Percentiles rank a stretch among this genome's conserved stretches.
phyloP scores from a whole-genome alignment of 1,139 yeast genomes.

The Wickerhamomyces sp. region DNA sequence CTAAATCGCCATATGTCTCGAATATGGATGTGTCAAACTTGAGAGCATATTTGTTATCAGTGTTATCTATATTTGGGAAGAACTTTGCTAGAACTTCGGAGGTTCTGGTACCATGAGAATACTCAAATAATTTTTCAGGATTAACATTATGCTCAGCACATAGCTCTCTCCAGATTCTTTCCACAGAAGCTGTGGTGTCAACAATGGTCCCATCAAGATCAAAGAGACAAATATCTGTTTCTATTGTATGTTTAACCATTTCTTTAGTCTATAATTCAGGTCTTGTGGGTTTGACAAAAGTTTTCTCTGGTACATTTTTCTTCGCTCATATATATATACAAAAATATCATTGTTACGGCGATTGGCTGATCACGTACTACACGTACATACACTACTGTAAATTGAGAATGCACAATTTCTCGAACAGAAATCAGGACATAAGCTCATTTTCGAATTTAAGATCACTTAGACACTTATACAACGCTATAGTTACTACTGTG shows the following conservation, averaged over 20 bases:
- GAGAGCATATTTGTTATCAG: slow-evolving; percentile 60
- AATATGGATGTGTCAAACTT: slow-evolving; percentile 61
- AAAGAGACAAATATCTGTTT: slow-evolving; percentile 39
- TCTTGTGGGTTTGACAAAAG: background rate
- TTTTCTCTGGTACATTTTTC: background rate
- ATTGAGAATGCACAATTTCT: no score
- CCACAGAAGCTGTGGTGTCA: slow-evolving; percentile 77
- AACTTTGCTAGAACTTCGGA: slow-evolving; percentile 70
- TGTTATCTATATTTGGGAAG: slow-evolving; percentile 71
- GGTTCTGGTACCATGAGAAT: slow-evolving; percentile 82
- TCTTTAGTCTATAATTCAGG: background rate
- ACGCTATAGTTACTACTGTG: no score
- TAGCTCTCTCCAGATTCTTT: slow-evolving; percentile 74
- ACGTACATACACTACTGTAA: no score
- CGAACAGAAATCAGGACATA: no score
- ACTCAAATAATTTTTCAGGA: slow-evolving; percentile 64
- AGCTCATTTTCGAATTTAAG: no score
- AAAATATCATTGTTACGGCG: no score
- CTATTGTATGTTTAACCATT: slow-evolving; percentile 15
- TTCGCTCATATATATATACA: no score
- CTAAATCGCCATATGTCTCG: slow-evolving; percentile 64
- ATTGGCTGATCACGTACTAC: no score
- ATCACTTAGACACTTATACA: no score
- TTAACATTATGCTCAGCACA: slow-evolving; percentile 69
- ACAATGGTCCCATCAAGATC: slow-evolving; percentile 87